These are phyloP conservation scores for Stephania yunnanensis DNA, from an alignment of 164 flowering plant species.

Conservation along the genomic window DNA sequence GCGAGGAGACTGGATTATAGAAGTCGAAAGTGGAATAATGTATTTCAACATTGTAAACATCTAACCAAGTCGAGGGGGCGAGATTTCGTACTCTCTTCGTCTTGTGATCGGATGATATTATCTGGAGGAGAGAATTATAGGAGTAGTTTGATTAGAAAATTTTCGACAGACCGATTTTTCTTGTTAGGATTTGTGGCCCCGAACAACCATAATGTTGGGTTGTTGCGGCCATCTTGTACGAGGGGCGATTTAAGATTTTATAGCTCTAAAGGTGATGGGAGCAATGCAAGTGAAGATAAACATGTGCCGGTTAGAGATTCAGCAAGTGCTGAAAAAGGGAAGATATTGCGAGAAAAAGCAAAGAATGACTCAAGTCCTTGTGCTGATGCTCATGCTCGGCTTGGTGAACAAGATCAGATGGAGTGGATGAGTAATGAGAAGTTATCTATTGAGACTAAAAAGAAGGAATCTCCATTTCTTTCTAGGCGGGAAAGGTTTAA, in stretches of 20 bases:
- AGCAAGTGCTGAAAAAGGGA: slow-evolving; percentile 40
- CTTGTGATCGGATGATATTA: slow-evolving; percentile 9
- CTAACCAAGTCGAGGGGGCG: slow-evolving; percentile 21
- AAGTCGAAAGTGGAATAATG: slow-evolving; percentile 35
- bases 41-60: slow-evolving; percentile 31
- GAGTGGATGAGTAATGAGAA: slow-evolving; percentile 88
- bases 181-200: slow-evolving; percentile 14
- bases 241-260: slow-evolving; percentile 33
- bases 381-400: slow-evolving; percentile 77
- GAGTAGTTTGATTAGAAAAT: slow-evolving; percentile 25
- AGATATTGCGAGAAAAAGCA: slow-evolving; percentile 28
- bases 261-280: slow-evolving; percentile 88
- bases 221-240: slow-evolving; percentile 19
- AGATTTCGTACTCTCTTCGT: slow-evolving; percentile 19
- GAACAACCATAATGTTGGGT: slow-evolving; percentile 12
- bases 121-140: slow-evolving; percentile 2
- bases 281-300: slow-evolving; percentile 68
- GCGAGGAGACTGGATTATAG: slow-evolving; percentile 56
- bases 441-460: slow-evolving; percentile 64
- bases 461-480: slow-evolving; percentile 76
- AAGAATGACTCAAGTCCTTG: slow-evolving; percentile 21
- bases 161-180: slow-evolving; percentile 16
- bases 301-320: slow-evolving; percentile 47
- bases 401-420: slow-evolving; percentile 89
- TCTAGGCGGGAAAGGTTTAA: slow-evolving; percentile 65